Conservation (phyloP, 306 rosid genomes). For the Rosa lucieae region DNA sequence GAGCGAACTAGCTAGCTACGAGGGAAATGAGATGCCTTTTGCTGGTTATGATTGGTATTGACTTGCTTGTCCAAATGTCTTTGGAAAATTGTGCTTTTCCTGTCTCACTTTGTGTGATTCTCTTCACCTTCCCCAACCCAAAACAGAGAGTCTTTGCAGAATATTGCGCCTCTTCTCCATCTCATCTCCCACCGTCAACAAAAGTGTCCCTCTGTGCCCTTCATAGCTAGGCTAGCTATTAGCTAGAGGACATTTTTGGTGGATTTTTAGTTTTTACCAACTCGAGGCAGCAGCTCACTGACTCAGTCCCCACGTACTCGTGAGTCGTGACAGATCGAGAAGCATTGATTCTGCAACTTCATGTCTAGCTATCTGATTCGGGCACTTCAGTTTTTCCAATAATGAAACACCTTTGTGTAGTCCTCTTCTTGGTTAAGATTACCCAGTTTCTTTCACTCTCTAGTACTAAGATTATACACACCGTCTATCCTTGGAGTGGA, state of each 20-base stretch:
- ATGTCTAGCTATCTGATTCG: constrained; percentile 19
- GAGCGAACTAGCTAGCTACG: background rate
- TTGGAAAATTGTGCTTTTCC: constrained; percentile 75
- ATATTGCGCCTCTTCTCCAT: background rate
- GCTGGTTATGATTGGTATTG: constrained; percentile 90
- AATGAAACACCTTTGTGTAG: constrained; percentile 1
- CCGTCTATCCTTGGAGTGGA: background rate
- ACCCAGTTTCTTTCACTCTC: background rate
- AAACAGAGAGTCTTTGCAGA: constrained; percentile 5
- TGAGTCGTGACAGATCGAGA: constrained; percentile 11
- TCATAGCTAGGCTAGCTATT: constrained; percentile 10
- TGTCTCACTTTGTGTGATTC: constrained; percentile 45
- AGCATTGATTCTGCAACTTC: constrained; percentile 23
- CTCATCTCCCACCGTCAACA: constrained; percentile 16
- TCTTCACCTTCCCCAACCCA: constrained; percentile 37
- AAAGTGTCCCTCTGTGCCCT: constrained; percentile 21
- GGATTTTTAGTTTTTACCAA: constrained; percentile 35
- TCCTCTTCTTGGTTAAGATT: constrained; percentile 12
- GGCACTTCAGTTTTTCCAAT: constrained; percentile 20
- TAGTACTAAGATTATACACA: background rate
- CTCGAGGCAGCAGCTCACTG: constrained; percentile 26
- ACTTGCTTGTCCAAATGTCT: constrained; percentile 78
- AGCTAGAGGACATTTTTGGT: constrained; percentile 23
- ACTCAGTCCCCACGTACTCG: constrained; percentile 21
- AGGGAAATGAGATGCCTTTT: constrained; percentile 45